These are phyloP conservation scores for Cyathus striatus DNA, from an alignment of 768 basidiomycete genomes.

Conservation along the genomic window DNA sequence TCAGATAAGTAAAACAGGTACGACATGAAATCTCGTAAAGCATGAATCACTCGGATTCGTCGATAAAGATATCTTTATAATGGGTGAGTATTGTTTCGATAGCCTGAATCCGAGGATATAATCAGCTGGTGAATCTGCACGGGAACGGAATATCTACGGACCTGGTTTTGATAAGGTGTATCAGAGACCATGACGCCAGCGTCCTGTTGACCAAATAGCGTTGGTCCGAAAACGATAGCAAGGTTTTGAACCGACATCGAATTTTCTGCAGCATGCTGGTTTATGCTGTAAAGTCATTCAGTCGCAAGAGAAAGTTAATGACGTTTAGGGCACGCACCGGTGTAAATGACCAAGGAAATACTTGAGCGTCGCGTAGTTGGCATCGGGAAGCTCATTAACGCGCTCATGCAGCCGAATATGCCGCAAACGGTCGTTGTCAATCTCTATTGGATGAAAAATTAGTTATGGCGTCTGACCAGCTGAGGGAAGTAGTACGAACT, in stretches of 20 bases:
- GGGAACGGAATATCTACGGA: conserved; percentile 15
- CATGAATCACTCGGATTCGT: conserved; percentile 54
- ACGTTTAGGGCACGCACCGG: conserved; percentile 47
- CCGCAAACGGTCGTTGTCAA: conserved; percentile 90
- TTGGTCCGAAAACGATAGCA: conserved; percentile 97
- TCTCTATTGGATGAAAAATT: conserved; percentile 41
- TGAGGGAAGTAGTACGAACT: conserved; percentile 47
- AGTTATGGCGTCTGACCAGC: conserved; percentile 3
- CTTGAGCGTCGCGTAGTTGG: conserved; percentile 98
- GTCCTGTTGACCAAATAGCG: conserved; percentile 74
- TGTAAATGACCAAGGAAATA: conserved; percentile 93
- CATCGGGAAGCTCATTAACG: conserved; percentile 95
- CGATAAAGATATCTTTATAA: conserved; percentile 95
- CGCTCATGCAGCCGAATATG: conserved; percentile 96
- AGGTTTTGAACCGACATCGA: conserved; percentile 93
- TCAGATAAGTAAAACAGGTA: conserved; percentile 1
- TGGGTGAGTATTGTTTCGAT: conserved; percentile 94
- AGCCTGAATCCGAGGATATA: conserved; percentile 48
- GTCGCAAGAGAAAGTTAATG: neutral
- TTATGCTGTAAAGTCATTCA: conserved; percentile 46
- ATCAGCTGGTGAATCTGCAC: neutral
- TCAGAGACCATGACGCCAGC: conserved; percentile 57
- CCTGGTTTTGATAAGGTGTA: conserved; percentile 69
- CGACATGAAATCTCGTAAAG: neutral
- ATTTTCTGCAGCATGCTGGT: conserved; percentile 70